Evolutionary conservation across 768 basidiomycete species (phyloP), one percentile per base, ranked within the genome.

Genomic region (Boletus patriciae): DNA sequence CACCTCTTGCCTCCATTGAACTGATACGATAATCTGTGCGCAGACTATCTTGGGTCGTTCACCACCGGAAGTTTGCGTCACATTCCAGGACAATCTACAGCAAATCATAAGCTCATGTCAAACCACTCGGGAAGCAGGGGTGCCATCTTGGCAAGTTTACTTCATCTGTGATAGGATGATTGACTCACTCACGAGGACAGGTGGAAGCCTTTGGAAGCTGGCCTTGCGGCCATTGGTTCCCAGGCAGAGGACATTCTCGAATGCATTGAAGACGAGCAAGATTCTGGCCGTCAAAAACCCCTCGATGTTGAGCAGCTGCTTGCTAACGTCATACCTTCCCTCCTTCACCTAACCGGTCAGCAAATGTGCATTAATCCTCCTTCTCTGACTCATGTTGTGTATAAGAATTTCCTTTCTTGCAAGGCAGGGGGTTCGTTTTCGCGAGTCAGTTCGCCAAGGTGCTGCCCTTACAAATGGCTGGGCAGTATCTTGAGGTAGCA

Each of bases 391-490:
- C 9, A 54, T 52, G 10, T 47, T 13, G 6, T 43, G 15, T 38
- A 27, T 25, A 29, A 96, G 95, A 92, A 23, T 81, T 80, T 54
- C 94, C 94, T 0, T 99, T 98, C 82, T 73, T 99, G 29, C 96
- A 98, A 73, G 97, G 96, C 12, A 82, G 97, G 58, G 91, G 86
- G 0, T 97, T 98, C 58, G 92, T 98, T 44, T 95, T 98, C 62
- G 93, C 94, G 3, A 94, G 92, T 66, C 88, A 94, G 66, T 98
- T 85, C 66, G 81, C 90, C 1, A 83, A 84, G 61, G 73, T 88
- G 11, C 78, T 98, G 6, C 88, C 93, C 0, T 63, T 80, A 13
- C 78, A 84, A 54, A 78, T 94, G 46, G 86, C 91, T 2, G 83
- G 83, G 1, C 92, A 94, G 65, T 98, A 98, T 68, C 77, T 98